Percentiles rank a stretch among this genome's conserved stretches.
Conservation (phyloP, 805 yeast genomes). For the Yamadazyma endophytica region DNA sequence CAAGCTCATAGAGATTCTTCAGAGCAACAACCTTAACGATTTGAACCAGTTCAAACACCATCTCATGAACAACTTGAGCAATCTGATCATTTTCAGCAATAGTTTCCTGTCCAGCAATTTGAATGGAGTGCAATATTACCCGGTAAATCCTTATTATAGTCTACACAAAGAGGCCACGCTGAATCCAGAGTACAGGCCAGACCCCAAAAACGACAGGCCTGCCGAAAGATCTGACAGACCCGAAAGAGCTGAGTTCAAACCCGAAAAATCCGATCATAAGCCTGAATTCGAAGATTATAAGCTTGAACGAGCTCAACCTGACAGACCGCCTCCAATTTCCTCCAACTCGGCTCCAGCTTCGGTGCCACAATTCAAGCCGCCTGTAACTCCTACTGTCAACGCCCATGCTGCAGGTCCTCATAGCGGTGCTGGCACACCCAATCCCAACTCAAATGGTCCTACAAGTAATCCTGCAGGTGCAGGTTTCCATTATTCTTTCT, state of each 20-base stretch:
- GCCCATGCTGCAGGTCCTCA: neutral
- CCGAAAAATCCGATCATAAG: too few relatives aligned
- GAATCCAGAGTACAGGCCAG: too few relatives aligned
- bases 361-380: constrained; percentile 2
- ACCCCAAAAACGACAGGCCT: neutral
- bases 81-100: constrained; percentile 7
- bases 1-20: constrained; percentile 12
- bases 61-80: constrained; percentile 7
- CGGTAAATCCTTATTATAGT: constrained; percentile 7
- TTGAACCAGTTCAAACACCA: constrained; percentile 11
- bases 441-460: constrained; percentile 5
- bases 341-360: constrained; percentile 5
- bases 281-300: too few relatives aligned
- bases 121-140: constrained; percentile 6
- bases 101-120: constrained; percentile 1
- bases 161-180: neutral
- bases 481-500: too few relatives aligned
- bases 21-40: constrained; percentile 10
- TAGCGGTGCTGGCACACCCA: constrained; percentile 3
- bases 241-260: too few relatives aligned
- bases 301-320: too few relatives aligned
- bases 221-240: too few relatives aligned
- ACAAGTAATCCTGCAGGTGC: too few relatives aligned
- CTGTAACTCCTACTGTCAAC: neutral
- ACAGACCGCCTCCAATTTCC: too few relatives aligned